These are phyloP conservation scores for Helicostylum pulchrum DNA, from an alignment of 192 early-diverging fungal genomes.

Conservation along the genomic window DNA sequence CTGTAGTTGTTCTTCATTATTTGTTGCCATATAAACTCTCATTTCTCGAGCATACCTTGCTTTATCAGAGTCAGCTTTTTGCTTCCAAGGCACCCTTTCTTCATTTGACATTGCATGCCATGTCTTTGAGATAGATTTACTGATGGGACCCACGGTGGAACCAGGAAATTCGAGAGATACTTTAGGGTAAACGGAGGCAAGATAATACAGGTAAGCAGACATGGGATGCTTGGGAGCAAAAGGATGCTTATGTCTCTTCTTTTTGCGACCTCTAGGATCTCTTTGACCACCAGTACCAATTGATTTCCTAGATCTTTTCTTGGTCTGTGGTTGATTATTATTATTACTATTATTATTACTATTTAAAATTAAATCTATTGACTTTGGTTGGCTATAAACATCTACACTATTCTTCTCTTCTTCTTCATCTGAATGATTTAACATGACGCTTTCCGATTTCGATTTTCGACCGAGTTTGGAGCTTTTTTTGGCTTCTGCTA, in stretches of 20 bases:
- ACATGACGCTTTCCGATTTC: background rate
- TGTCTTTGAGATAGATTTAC: slow-evolving; percentile 66
- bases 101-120: slow-evolving; percentile 60
- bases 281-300: background rate
- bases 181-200: slow-evolving; percentile 61
- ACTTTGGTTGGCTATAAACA: no score
- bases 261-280: slow-evolving; percentile 49
- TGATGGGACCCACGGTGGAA: slow-evolving; percentile 69
- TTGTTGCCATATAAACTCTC: slow-evolving; percentile 37
- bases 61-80: slow-evolving; percentile 61
- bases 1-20: background rate
- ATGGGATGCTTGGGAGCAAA: slow-evolving; percentile 83
- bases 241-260: slow-evolving; percentile 70
- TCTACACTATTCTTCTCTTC: background rate
- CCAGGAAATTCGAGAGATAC: slow-evolving; percentile 64
- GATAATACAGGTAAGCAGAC: slow-evolving; percentile 80
- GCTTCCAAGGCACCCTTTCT: slow-evolving; percentile 47
- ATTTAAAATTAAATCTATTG: no score
- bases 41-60: slow-evolving; percentile 68
- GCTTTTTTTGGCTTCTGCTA: slow-evolving; percentile 44
- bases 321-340: background rate
- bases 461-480: slow-evolving; percentile 7
- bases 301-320: slow-evolving; percentile 1
- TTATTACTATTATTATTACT: no score
- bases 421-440: background rate